These are phyloP conservation scores for Salvia miltiorrhiza DNA, from an alignment of 257 asterid species.

Conservation along the genomic window DNA sequence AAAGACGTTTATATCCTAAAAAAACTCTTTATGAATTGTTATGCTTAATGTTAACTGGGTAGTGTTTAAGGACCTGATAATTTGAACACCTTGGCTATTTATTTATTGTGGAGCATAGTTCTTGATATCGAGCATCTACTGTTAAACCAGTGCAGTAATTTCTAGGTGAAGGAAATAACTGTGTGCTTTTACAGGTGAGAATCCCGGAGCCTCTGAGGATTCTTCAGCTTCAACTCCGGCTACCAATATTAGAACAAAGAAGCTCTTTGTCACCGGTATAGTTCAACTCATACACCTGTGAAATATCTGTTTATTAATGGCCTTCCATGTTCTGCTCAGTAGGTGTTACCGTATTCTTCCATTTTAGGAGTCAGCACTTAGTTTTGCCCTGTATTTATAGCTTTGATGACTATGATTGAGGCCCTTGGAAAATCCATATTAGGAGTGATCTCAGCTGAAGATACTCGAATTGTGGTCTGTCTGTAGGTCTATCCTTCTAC, in stretches of 20 bases:
- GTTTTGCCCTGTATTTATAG: too few species aligned
- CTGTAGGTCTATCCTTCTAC: slow-evolving; percentile 83
- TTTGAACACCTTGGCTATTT: background rate
- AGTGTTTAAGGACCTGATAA: too few species aligned
- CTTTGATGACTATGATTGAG: background rate
- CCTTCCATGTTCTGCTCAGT: too few species aligned
- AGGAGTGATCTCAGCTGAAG: slow-evolving; percentile 3
- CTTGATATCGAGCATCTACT: slow-evolving; percentile 1
- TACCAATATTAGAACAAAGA: slow-evolving; percentile 66
- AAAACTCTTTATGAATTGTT: too few species aligned
- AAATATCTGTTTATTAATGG: background rate
- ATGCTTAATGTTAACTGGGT: too few species aligned
- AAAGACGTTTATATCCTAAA: too few species aligned
- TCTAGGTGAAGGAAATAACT: background rate
- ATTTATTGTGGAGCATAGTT: background rate
- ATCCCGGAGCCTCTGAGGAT: slow-evolving; percentile 27
- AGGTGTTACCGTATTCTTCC: too few species aligned
- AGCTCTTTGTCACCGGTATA: slow-evolving; percentile 86
- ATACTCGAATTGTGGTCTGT: slow-evolving; percentile 8
- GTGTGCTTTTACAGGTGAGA: slow-evolving; percentile 39
- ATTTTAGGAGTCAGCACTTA: too few species aligned
- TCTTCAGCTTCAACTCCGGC: slow-evolving; percentile 39
- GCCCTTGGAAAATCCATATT: background rate
- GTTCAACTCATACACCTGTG: slow-evolving; percentile 8
- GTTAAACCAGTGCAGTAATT: background rate